Evolutionary conservation across 208 protist genomes (phyloP).

Genomic region (Herpetomonas muscarum): DNA sequence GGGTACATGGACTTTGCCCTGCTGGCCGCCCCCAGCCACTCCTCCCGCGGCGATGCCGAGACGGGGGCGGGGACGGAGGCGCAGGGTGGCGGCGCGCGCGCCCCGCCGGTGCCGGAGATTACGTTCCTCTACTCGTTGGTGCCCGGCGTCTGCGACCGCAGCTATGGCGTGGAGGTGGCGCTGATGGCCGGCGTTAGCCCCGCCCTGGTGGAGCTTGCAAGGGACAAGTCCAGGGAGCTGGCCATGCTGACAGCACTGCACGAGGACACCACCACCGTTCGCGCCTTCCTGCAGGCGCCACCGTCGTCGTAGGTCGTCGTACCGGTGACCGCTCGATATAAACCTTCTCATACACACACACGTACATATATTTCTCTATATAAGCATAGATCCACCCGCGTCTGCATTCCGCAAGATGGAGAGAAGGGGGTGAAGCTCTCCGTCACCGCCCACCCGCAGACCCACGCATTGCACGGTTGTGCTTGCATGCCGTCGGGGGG

Average conservation of each 20-base stretch:
- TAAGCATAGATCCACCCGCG: no score
- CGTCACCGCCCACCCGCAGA: no score
- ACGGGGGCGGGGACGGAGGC: neutral
- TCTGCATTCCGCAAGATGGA: neutral
- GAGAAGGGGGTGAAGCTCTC: no score
- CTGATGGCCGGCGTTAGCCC: constrained; percentile 77
- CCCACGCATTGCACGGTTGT: no score
- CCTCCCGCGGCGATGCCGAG: neutral
- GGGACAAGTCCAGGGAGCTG: constrained; percentile 57
- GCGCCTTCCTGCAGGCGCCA: constrained; percentile 16
- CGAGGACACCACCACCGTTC: constrained; percentile 42
- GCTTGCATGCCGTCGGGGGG: no score
- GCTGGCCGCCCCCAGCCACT: neutral
- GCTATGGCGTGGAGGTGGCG: constrained; percentile 92
- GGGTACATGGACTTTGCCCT: constrained; percentile 88
- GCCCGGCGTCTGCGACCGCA: constrained; percentile 77
- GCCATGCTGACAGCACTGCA: constrained; percentile 47
- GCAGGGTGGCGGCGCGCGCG: constrained; percentile 13
- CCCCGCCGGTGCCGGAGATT: constrained; percentile 27
- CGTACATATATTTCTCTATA: constrained; percentile 16
- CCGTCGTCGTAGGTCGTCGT: neutral
- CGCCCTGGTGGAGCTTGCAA: constrained; percentile 49
- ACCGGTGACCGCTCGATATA: neutral
- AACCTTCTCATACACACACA: constrained; percentile 1
- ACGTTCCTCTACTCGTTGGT: constrained; percentile 89